phyloP scores from a whole-genome alignment of 1,284 basidiomycete genomes.

The Abortiporus biennis region DNA sequence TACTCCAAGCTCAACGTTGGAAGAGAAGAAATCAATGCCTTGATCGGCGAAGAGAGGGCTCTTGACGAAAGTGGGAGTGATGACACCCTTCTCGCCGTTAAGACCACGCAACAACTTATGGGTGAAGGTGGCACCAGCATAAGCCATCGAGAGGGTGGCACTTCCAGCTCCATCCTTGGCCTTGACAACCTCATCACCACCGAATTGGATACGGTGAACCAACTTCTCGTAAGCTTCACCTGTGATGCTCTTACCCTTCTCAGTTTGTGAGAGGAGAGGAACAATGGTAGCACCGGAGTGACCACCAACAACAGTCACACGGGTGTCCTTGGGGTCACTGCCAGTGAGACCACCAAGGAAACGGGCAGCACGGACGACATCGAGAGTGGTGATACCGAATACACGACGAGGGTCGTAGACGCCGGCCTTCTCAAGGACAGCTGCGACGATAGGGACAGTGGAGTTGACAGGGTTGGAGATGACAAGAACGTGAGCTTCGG shows the following conservation, averaged over 20 bases:
- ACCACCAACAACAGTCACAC: constrained; percentile 89
- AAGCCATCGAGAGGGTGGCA: constrained; percentile 89
- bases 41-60: constrained; percentile 78
- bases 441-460: constrained; percentile 96
- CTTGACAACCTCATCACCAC: constrained; percentile 91
- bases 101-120: constrained; percentile 79
- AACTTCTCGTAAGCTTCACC: constrained; percentile 70
- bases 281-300: constrained; percentile 97
- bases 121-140: constrained; percentile 88
- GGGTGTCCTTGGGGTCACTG: constrained; percentile 59
- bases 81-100: constrained; percentile 80
- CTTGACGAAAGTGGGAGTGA: constrained; percentile 86
- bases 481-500: constrained; percentile 89
- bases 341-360: constrained; percentile 81
- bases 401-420: constrained; percentile 82
- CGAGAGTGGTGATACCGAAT: constrained; percentile 94
- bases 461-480: constrained; percentile 97
- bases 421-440: constrained; percentile 89
- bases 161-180: constrained; percentile 87
- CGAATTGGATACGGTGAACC: constrained; percentile 91
- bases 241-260: constrained; percentile 54
- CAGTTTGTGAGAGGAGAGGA: constrained; percentile 84
- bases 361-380: constrained; percentile 92
- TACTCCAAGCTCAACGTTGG: constrained; percentile 87
- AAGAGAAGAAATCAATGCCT: constrained; percentile 88